Conservation (phyloP, 2,329 filamentous ascomycete genomes). For the Berkeleyomyces rouxiae region DNA sequence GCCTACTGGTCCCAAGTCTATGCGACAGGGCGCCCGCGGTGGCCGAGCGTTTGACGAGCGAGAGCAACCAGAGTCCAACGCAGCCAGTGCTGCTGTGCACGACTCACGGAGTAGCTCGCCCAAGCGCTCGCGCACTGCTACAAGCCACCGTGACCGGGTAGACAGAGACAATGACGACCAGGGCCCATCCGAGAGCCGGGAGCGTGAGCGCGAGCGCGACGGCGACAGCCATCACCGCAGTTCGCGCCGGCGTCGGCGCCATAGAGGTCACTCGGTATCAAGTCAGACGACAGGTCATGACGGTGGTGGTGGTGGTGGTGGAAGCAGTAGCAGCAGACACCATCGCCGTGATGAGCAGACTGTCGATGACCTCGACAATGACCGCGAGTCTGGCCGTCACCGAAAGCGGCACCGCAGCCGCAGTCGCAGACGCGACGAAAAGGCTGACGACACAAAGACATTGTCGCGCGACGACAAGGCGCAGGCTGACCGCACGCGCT, state of each 20-base stretch:
- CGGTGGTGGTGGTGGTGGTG: neutral
- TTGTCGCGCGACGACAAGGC: constrained; percentile 25
- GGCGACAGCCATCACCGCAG: constrained; percentile 11
- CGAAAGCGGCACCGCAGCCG: constrained; percentile 24
- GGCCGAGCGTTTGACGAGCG: constrained; percentile 29
- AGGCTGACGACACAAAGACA: constrained; percentile 38
- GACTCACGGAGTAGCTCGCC: constrained; percentile 33
- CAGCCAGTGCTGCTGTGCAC: neutral
- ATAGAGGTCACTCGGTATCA: constrained; percentile 19
- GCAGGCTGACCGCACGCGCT: constrained; percentile 40
- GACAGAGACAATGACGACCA: constrained; percentile 5
- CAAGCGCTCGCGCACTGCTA: constrained; percentile 20
- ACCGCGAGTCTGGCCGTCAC: neutral
- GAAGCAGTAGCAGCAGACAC: neutral
- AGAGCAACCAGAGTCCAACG: constrained; percentile 16
- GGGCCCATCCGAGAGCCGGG: constrained; percentile 14
- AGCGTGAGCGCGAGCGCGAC: constrained; percentile 11
- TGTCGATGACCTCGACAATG: neutral
- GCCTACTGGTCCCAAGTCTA: constrained; percentile 84
- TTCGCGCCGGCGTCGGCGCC: constrained; percentile 16
- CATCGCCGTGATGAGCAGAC: constrained; percentile 6
- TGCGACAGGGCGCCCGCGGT: constrained; percentile 59
- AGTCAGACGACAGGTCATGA: constrained; percentile 17
- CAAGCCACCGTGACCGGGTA: constrained; percentile 8
- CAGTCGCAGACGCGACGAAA: constrained; percentile 30